Percentiles rank a stretch among this genome's conserved stretches.
These are phyloP conservation scores for Scleromitrula shiraiana DNA, from an alignment of 2,329 filamentous ascomycete genomes.

Conservation along the genomic window DNA sequence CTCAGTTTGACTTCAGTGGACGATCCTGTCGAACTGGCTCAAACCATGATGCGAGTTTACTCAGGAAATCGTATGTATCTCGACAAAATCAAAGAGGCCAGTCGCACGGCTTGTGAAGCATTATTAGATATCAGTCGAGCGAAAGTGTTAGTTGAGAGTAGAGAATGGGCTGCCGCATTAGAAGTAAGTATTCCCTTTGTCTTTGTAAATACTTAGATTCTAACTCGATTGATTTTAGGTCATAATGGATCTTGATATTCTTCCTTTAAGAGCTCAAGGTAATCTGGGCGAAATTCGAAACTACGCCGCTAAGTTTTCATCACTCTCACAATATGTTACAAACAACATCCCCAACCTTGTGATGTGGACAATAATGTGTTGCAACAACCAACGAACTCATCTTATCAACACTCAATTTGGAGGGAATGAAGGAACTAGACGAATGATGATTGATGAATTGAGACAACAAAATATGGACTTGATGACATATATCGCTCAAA, in stretches of 20 bases:
- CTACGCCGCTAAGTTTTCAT: constrained; percentile 72
- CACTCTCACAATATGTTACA: constrained; percentile 70
- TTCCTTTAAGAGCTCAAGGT: constrained; percentile 68
- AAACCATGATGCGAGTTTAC: constrained; percentile 56
- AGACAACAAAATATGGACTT: constrained; percentile 79
- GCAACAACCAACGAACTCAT: constrained; percentile 67
- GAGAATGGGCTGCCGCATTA: constrained; percentile 52
- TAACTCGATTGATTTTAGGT: constrained; percentile 41
- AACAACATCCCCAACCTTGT: constrained; percentile 86
- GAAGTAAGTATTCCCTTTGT: constrained; percentile 45
- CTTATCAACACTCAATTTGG: constrained; percentile 66
- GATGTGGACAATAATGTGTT: constrained; percentile 88
- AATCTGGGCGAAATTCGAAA: constrained; percentile 72
- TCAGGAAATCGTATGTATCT: constrained; percentile 51
- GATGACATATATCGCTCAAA: constrained; percentile 87
- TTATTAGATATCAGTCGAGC: constrained; percentile 54
- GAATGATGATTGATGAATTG: constrained; percentile 59
- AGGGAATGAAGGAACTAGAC: constrained; percentile 57
- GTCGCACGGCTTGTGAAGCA: constrained; percentile 49
- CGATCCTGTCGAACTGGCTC: constrained; percentile 55
- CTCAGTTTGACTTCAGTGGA: constrained; percentile 59
- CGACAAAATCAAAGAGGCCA: constrained; percentile 48
- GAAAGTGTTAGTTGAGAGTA: constrained; percentile 49
- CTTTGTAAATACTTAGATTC: constrained; percentile 10
- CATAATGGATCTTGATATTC: constrained; percentile 67